These are phyloP conservation scores for Cunninghamia lanceolata DNA, from an alignment of 75 land plant species.

Conservation along the genomic window DNA sequence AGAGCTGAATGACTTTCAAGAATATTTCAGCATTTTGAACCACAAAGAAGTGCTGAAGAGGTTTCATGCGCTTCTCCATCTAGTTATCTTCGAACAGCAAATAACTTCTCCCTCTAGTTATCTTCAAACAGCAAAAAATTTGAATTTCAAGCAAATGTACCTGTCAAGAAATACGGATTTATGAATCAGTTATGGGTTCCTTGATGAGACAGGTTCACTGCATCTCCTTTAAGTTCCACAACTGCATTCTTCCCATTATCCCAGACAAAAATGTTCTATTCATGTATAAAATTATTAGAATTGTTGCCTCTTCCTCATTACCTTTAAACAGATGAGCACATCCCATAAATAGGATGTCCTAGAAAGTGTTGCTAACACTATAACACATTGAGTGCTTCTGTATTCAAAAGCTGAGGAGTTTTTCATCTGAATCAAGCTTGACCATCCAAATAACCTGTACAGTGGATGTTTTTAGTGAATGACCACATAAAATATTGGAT, in stretches of 20 bases:
- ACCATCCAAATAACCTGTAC: slow-evolving; percentile 1
- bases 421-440: slow-evolving; percentile 6
- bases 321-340: slow-evolving; percentile 3
- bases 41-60: neutral
- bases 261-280: slow-evolving; percentile 2
- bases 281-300: neutral
- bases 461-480: neutral
- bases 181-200: neutral
- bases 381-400: neutral
- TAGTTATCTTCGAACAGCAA: neutral
- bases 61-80: neutral
- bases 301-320: neutral
- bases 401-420: slow-evolving; percentile 4
- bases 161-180: slow-evolving; percentile 1
- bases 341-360: slow-evolving; percentile 2
- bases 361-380: neutral
- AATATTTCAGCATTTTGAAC: neutral
- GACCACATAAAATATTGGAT: neutral
- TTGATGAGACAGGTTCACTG: neutral
- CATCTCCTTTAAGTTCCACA: slow-evolving; percentile 3
- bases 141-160: neutral
- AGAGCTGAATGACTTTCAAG: neutral
- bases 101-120: neutral
- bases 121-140: neutral
- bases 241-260: slow-evolving; percentile 3